A percentile compares a stretch with the other conserved stretches of the same genome.
Evolutionary conservation across 805 yeast species (phyloP).

Genomic region (Limtongia smithiae): DNA sequence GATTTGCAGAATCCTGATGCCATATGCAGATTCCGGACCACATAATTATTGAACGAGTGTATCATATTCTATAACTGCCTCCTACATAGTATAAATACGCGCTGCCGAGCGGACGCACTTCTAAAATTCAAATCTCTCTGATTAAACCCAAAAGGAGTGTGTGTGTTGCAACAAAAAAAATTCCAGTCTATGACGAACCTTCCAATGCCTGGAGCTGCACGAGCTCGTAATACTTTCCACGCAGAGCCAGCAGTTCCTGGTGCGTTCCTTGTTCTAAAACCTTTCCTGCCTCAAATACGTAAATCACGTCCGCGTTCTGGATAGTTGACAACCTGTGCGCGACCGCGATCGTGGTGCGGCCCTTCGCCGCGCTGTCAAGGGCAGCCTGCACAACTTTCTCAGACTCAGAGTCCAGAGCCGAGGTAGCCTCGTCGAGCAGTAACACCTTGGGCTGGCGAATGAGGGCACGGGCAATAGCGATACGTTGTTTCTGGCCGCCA

Average conservation of each 20-base stretch:
- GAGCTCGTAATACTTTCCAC: slow-evolving; percentile 41
- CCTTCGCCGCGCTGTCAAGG: slow-evolving; percentile 52
- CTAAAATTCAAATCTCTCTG: too few relatives aligned
- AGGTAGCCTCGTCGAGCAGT: slow-evolving; percentile 57
- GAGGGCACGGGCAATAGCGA: slow-evolving; percentile 62
- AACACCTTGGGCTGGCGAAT: slow-evolving; percentile 56
- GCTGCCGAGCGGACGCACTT: too few relatives aligned
- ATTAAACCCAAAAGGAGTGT: too few relatives aligned
- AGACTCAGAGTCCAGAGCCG: slow-evolving; percentile 55
- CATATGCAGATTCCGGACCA: too few relatives aligned
- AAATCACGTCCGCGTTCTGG: slow-evolving; percentile 50
- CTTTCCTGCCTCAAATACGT: slow-evolving; percentile 51
- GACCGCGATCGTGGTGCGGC: slow-evolving; percentile 69
- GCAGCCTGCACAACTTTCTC: slow-evolving; percentile 65
- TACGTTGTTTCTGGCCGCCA: slow-evolving; percentile 64
- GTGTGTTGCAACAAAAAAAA: too few relatives aligned
- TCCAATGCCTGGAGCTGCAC: slow-evolving; percentile 45
- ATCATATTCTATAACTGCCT: too few relatives aligned
- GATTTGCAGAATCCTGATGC: too few relatives aligned
- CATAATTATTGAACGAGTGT: too few relatives aligned
- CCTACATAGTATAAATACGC: too few relatives aligned
- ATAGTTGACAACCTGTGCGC: slow-evolving; percentile 71
- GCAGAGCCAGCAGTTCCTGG: slow-evolving; percentile 40
- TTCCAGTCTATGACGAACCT: slow-evolving; percentile 32
- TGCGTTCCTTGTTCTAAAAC: slow-evolving; percentile 53